Base-by-base conservation (phyloP, 257 asterid species). In the Solanum chilense region DNA sequence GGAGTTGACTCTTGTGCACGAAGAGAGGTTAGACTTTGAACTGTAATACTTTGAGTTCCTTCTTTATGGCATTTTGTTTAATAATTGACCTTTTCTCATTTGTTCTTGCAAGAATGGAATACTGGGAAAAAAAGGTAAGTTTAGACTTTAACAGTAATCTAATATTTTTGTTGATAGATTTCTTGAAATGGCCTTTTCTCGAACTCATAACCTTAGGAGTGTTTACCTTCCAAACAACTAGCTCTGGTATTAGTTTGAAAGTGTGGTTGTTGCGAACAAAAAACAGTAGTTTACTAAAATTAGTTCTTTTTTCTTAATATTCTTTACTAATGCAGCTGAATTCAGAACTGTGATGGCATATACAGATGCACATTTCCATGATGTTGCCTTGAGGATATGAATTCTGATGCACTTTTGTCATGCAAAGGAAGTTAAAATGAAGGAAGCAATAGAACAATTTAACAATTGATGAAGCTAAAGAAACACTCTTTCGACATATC, bases 1-100 rank as follows among this genome's bases (percentile, higher is more conserved):
- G 86, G 56, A 6, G 60, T 85, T 91, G 87, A 86, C 91, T 94
- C 97, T 88, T 94, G 98, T 0, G 94, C 95, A 49, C 7, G 39
- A 35, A 13, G 18, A 47, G 2, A 45, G 0, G 56, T 13, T 45
- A 45, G 56, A 45, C 56, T 45, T 45, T 45, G 56, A 45, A 3
- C 14, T 13, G 56, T 45, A 45, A 45, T 45, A 45, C 56, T 45
- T 45, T 45, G 18, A 45, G 56, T 45, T 45, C 56, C 56, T 45
- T 13, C 18, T 5, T 47, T 49, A 15, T 49, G 2, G 21, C 8
- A 49, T 49, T 49, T 5, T 49, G 21, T 49, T 49, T 1, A 49
- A 5, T 49, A 49, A 49, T 49, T 49, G 0, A 18, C 58, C 58
- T 49, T 49, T 49, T 14, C 20, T 49, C 58, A 49, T 14, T 49